These are phyloP conservation scores for Amphichorda felina DNA, from an alignment of 2,329 filamentous ascomycete species.

Conservation along the genomic window DNA sequence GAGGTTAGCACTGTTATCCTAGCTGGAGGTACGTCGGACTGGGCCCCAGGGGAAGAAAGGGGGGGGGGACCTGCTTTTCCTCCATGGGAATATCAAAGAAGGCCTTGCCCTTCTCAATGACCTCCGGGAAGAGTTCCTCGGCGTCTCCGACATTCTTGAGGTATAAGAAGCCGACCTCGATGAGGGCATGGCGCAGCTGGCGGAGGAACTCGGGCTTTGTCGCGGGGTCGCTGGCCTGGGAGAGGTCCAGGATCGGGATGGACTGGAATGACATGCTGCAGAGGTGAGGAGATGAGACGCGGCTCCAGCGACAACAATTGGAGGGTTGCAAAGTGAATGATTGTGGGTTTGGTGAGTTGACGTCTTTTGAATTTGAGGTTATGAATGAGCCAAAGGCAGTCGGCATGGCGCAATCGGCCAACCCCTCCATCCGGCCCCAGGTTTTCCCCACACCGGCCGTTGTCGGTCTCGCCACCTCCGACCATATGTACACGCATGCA, in stretches of 20 bases:
- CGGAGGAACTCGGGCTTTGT: slow-evolving; percentile 63
- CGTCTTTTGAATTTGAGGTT: no score
- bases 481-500: background rate
- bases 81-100: slow-evolving; percentile 69
- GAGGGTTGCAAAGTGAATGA: no score
- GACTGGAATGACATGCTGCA: slow-evolving; percentile 51
- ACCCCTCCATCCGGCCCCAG: slow-evolving; percentile 4
- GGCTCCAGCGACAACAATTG: no score
- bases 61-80: slow-evolving; percentile 47
- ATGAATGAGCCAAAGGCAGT: background rate
- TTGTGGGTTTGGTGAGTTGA: no score
- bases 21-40: no score
- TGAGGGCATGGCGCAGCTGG: slow-evolving; percentile 60
- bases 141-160: slow-evolving; percentile 69
- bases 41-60: background rate
- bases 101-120: slow-evolving; percentile 53
- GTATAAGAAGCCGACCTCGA: slow-evolving; percentile 84
- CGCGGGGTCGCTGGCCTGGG: slow-evolving; percentile 46
- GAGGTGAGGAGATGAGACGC: no score
- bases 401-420: slow-evolving; percentile 23
- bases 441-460: slow-evolving; percentile 1
- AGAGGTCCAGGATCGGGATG: slow-evolving; percentile 69
- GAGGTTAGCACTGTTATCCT: no score
- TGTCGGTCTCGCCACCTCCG: background rate
- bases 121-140: slow-evolving; percentile 49